Evolutionary conservation across 208 protist species (phyloP), one percentile per base, ranked within the genome.

Genomic region (Wallacemonas sp.): DNA sequence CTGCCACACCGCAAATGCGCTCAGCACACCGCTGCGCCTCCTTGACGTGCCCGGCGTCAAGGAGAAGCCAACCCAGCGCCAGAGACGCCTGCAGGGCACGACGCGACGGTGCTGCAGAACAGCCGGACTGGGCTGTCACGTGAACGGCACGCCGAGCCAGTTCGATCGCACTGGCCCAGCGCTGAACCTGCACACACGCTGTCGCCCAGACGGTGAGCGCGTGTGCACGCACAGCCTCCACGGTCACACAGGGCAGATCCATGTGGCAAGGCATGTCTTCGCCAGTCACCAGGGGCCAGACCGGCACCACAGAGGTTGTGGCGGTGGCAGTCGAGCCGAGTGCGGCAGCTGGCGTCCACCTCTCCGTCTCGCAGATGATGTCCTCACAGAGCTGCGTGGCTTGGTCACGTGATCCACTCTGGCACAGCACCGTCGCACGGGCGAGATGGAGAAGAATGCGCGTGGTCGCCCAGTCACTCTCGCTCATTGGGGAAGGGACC

Each of bases 41-140:
- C 52, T 41, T 39, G 30, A 21, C 36, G 29, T 58, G 52, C 6
- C 32, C 52, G 2, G 52, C 38, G 52, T 58, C 52, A 6, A 58
- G 14, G 14, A 58, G 52, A 39, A 41, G 16, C 52, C 52, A 58
- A 5, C 52, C 52, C 52, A 58, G 52, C 26, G 32, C 32, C 12
- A 58, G 14, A 8, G 38, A 21, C 8, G 47, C 47, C 21, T 55
- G 11, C 23, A 33, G 48, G 32, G 27, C 24, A 14, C 8, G 32
- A 56, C 6, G 27, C 52, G 61, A 65, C 33, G 21, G 52, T 34
- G 27, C n/a, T n/a, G n/a, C n/a, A n/a, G n/a, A n/a, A n/a, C n/a
- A n/a, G n/a, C n/a, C n/a, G n/a, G n/a, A n/a, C n/a, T n/a, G n/a
- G n/a, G n/a, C n/a, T n/a, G 36, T 46, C 32, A 43, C 2, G 48